phyloP scores from a whole-genome alignment of 2,329 filamentous ascomycete genomes.

The Cercospora brassicicola region DNA sequence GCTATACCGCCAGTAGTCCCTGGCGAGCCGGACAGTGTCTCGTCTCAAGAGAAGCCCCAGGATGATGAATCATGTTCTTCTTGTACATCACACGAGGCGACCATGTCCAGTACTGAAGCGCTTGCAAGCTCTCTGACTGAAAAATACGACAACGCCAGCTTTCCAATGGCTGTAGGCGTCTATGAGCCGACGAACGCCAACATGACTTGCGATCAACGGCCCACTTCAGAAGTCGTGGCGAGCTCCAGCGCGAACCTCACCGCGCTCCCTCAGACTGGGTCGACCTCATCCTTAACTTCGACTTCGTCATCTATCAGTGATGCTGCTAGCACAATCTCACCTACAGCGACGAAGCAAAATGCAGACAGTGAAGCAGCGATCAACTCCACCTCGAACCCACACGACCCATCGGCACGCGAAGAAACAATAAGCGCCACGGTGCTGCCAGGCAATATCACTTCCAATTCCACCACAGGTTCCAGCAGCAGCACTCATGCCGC shows the following conservation, averaged over 20 bases:
- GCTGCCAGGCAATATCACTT: background rate
- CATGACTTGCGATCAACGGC: conserved; percentile 20
- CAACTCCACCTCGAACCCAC: background rate
- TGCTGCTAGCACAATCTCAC: background rate
- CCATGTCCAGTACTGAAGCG: background rate
- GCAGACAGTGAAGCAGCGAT: background rate
- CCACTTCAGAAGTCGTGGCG: background rate
- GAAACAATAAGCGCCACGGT: background rate
- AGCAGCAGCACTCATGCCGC: background rate
- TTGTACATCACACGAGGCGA: background rate
- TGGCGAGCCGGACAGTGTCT: background rate
- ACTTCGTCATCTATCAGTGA: background rate
- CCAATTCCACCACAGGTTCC: background rate
- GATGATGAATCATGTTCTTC: background rate
- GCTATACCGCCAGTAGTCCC: conserved; percentile 13
- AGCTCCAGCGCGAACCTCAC: background rate
- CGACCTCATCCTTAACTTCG: background rate
- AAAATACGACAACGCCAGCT: conserved; percentile 14
- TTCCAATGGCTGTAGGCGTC: conserved; percentile 15
- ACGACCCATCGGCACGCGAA: background rate
- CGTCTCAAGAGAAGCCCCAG: background rate
- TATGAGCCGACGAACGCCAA: conserved; percentile 22
- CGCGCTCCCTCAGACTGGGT: background rate
- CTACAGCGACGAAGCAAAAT: background rate
- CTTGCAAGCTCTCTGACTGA: background rate